Conservation (phyloP, 164 flowering plant genomes). For the Akebia trifoliata region DNA sequence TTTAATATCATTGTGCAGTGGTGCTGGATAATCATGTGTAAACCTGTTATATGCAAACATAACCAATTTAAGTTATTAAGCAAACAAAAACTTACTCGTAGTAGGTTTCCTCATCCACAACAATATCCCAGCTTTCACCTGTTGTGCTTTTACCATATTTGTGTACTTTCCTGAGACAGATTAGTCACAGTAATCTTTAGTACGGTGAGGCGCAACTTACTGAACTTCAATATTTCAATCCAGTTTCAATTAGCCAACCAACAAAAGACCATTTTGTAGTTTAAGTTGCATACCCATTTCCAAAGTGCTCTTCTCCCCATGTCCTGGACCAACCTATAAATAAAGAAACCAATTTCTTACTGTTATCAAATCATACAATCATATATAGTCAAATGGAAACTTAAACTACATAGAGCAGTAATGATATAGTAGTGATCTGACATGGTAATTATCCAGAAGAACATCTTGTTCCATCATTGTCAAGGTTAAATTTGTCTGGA, state of each 20-base stretch:
- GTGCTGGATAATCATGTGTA: neutral
- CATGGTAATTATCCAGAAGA: no score
- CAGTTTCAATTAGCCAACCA: neutral
- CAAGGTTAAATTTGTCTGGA: neutral
- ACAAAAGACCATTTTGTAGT: neutral
- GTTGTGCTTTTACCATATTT: constrained; percentile 98
- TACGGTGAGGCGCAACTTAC: no score
- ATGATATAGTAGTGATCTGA: no score
- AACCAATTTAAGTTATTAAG: neutral
- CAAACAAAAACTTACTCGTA: constrained; percentile 67
- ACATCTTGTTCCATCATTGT: no score
- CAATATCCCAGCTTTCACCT: constrained; percentile 95
- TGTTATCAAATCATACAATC: neutral
- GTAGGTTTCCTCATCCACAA: constrained; percentile 87
- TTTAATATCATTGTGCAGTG: neutral
- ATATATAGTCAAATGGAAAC: no score
- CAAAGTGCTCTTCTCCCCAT: constrained; percentile 99
- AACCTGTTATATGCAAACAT: neutral
- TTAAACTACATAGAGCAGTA: no score
- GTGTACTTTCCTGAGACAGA: constrained; percentile 74
- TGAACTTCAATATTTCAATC: neutral
- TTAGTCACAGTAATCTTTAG: no score
- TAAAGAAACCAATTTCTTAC: constrained; percentile 3
- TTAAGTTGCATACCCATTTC: constrained; percentile 70
- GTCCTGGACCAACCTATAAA: constrained; percentile 93